Percentiles rank a stretch among this genome's conserved stretches.
These are phyloP conservation scores for Paramecium primaurelia DNA, from an alignment of 73 alveolate species.

Conservation along the genomic window DNA sequence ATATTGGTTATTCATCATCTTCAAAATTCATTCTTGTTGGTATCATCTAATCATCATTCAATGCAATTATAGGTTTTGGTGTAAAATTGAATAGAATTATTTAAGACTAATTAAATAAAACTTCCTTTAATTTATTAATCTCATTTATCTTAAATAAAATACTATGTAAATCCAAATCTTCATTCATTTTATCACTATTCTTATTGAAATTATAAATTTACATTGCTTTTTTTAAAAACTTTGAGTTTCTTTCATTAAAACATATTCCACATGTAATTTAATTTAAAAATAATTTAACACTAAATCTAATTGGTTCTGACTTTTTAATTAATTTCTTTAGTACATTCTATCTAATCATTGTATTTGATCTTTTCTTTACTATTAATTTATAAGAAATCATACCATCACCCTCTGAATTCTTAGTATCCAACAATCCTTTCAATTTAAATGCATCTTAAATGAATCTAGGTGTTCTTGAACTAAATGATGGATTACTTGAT, in stretches of 20 bases:
- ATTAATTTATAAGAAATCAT: not conserved
- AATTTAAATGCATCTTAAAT: not conserved
- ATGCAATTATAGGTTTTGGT: slow-evolving; percentile 3
- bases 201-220: not conserved
- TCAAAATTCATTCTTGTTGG: slow-evolving; percentile 32
- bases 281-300: not conserved
- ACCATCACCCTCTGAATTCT: not conserved
- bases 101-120: not conserved
- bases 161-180: not conserved
- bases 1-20: slow-evolving; percentile 12
- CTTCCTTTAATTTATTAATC: not conserved
- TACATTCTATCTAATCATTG: not conserved
- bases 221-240: not conserved
- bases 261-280: not conserved
- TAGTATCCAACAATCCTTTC: not conserved
- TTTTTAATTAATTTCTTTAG: not conserved
- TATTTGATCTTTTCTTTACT: not conserved
- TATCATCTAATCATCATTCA: not conserved
- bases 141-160: not conserved
- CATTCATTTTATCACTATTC: not conserved
- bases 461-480: not conserved
- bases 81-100: not conserved
- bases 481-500: not conserved
- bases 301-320: not conserved
- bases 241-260: not conserved